Percentiles rank a stretch among this genome's conserved stretches.
Conservation (phyloP, 164 flowering plant species). For the Chloranthus sessilifolius region DNA sequence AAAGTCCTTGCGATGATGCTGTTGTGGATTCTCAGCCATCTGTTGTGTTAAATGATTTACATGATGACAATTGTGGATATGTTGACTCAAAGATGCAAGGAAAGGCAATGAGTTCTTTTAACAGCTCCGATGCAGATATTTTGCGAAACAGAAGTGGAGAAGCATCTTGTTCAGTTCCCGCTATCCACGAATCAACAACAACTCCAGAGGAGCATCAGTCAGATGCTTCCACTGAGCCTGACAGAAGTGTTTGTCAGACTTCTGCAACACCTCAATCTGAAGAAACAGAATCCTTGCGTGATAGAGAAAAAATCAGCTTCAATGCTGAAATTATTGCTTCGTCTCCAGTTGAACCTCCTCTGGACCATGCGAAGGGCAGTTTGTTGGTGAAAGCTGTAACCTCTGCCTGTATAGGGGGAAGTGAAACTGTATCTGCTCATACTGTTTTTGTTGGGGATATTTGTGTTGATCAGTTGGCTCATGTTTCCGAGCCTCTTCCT, state of each 20-base stretch:
- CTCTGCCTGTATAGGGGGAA: neutral
- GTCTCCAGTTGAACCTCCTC: conserved; percentile 7
- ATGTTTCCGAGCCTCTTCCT: neutral
- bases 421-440: conserved; percentile 9
- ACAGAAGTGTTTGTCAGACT: conserved; percentile 5
- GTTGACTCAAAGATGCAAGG: conserved; percentile 3
- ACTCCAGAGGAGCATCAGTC: conserved; percentile 2
- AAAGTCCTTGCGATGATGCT: conserved; percentile 30
- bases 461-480: neutral
- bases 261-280: neutral
- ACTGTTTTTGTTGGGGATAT: conserved; percentile 2
- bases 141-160: neutral
- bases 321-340: conserved; percentile 1
- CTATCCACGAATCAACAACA: neutral
- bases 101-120: neutral
- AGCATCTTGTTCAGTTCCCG: neutral
- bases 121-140: neutral
- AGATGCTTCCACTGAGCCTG: conserved; percentile 5
- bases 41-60: conserved; percentile 5
- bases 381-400: neutral
- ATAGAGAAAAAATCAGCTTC: conserved; percentile 5
- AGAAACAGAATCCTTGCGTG: conserved; percentile 7
- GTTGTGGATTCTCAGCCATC: conserved; percentile 11
- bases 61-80: neutral
- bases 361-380: neutral